Percentiles rank a stretch among this genome's conserved stretches.
These are phyloP conservation scores for Colletotrichum cuscutae DNA, from an alignment of 2,329 filamentous ascomycete species.

Conservation along the genomic window DNA sequence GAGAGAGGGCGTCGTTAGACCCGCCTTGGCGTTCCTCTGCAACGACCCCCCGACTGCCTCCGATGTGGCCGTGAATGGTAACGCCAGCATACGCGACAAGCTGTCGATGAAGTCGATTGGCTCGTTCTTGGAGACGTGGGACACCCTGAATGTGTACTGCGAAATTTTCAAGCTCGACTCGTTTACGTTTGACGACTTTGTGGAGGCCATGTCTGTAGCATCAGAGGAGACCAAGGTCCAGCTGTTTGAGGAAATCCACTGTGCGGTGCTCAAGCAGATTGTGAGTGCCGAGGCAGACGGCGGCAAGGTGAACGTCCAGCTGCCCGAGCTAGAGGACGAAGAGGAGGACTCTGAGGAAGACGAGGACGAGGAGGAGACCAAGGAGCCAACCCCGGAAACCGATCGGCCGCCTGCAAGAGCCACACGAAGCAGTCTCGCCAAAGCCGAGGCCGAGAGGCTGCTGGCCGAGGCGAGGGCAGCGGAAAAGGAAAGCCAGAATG, in stretches of 20 bases:
- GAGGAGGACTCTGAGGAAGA: constrained; percentile 74
- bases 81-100: constrained; percentile 61
- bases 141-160: constrained; percentile 97
- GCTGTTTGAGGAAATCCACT: constrained; percentile 90
- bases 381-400: constrained; percentile 73
- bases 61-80: constrained; percentile 41
- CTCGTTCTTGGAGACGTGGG: constrained; percentile 89
- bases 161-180: constrained; percentile 94
- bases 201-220: constrained; percentile 85
- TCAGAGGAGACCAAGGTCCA: constrained; percentile 82
- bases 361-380: constrained; percentile 65
- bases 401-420: constrained; percentile 76
- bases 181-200: constrained; percentile 96
- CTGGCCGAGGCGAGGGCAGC: constrained; percentile 68
- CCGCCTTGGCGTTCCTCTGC: constrained; percentile 81
- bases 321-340: constrained; percentile 80
- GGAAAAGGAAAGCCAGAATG: constrained; percentile 52
- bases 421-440: constrained; percentile 87
- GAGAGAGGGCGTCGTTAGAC: constrained; percentile 73
- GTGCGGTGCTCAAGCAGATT: constrained; percentile 87
- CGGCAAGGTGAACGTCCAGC: constrained; percentile 80
- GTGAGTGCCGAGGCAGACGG: constrained; percentile 80
- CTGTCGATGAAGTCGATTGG: constrained; percentile 89
- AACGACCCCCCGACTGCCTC: constrained; percentile 67
- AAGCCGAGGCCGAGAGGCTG: constrained; percentile 78